Evolutionary conservation across 495 filamentous ascomycete genomes (phyloP), one percentile per base, ranked within the genome.

Genomic region (Xylaria sp.): DNA sequence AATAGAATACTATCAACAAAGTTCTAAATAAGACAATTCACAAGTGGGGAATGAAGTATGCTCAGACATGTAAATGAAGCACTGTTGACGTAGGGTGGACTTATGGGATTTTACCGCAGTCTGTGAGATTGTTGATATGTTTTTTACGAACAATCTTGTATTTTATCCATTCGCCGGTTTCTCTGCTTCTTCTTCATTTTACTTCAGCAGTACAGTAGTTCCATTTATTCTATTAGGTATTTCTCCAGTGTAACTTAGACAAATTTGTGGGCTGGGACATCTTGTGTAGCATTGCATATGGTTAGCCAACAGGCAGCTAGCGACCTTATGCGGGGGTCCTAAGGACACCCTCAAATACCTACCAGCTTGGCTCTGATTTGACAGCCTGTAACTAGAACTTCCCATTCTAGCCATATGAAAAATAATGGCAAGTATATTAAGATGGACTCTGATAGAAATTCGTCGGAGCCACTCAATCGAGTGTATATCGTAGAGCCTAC

Each of bases 401-500:
- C 6, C 17, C 1, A 58, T n/a, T 4, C 15, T 35, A 35, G 21
- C 19, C 14, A 0, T 58, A 0, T 26, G 0, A 15, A 14, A 59
- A 3, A n/a, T 9, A 21, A 21, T 59, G 1, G 5, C 7, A 59
- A 37, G 17, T 12, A 37, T 3, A 37, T 17, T 8, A 58, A 35
- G 55, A 58, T 58, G 55, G 31, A 35, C 31, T 5, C 5, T 9
- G 4, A 33, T 11, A n/a, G 17, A n/a, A 35, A 58, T 35, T 3
- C 55, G 31, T n/a, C 26, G 6, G 5, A 2, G 29, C 29, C 26
- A 0, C 55, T 2, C 29, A 35, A 35, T 17, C 52, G 29, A 58
- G 15, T n/a, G 31, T 65, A 65, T 29, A 21, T 50, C 2, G 41
- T 65, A 29, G 61, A 65, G 29, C 61, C 61, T 33, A 21, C 29